Conservation (phyloP, 139 green algal genomes). For the Tetraselmis striata region DNA sequence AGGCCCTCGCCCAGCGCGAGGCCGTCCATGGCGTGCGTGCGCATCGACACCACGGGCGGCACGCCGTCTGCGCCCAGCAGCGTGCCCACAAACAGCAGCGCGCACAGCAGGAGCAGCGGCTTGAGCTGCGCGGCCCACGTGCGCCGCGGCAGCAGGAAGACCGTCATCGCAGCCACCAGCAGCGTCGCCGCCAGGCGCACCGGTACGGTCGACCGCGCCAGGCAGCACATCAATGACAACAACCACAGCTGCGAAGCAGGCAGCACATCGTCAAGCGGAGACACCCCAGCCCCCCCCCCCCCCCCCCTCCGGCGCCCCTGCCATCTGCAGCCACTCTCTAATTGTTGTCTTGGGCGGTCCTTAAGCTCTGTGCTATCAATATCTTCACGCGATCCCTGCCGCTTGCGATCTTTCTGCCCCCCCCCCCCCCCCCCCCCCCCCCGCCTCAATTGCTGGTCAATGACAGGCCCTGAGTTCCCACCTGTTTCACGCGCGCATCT, state of each 20-base stretch:
- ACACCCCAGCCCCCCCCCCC: too few relatives aligned
- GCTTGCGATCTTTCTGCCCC: too few relatives aligned
- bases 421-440: too few relatives aligned
- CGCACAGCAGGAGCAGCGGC: not conserved
- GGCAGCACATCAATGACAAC: not conserved
- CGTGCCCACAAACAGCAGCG: not conserved
- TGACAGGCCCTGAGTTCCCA: too few relatives aligned
- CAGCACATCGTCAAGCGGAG: not conserved
- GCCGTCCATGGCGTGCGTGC: not conserved
- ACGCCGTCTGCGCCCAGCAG: not conserved
- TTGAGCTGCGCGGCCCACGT: not conserved
- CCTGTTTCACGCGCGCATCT: constrained; percentile 1
- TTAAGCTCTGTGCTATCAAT: too few relatives aligned
- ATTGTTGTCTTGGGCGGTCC: too few relatives aligned
- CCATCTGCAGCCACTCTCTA: too few relatives aligned
- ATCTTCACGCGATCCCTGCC: too few relatives aligned
- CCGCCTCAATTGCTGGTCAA: too few relatives aligned
- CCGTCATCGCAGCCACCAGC: not conserved
- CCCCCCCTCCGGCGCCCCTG: too few relatives aligned
- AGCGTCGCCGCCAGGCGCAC: not conserved
- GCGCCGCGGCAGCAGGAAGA: not conserved
- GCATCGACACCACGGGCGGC: not conserved
- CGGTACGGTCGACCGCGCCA: not conserved
- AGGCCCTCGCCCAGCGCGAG: not conserved
- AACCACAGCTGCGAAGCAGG: not conserved